Base-by-base conservation (phyloP, 2,329 filamentous ascomycete genomes). In the Chalaropsis thielavioides region DNA sequence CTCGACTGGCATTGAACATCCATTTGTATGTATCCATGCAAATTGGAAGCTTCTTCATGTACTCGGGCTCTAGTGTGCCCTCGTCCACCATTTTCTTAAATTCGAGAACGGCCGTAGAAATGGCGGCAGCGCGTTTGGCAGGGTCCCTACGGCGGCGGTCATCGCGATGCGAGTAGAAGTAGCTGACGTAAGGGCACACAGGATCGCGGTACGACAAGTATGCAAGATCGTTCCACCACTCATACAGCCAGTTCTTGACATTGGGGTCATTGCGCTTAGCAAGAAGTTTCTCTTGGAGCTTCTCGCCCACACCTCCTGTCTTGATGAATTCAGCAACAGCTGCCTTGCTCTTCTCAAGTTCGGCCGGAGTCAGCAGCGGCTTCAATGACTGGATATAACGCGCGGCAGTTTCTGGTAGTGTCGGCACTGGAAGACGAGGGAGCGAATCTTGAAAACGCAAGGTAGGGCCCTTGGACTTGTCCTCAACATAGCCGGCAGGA, bases 11-110 rank as follows among this genome's bases (percentile, higher is more conserved):
- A 77, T 99, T 97, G 83, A 99, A 99, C 94, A 99, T 99, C 83
- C 87, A 97, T 78, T 96, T 81, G 80, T 96, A 97, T 73, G 90
- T 94, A 80, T 91, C 91, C 94, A 99, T 99, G 76, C 92, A 94
- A 73, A 97, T 92, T 67, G 94, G 94, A 67, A 95, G 82, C 77
- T 91, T 92, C 80, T 95, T 95, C 91, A 99, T 96, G 78, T 96
- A 97, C 77, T 99, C 94, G 27, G 94, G 94, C 79, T 99, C 94
- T 63, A 99, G 80, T 7, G 84, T 86, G 69, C 87, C 86, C 54
- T 76, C 75, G 73, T 96, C 92, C 22, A 97, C 92, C 77, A 91
- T 85, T 76, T 87, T 88, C 83, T 96, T 96, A 81, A 99, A 99
- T 73, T 95, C 90, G 46, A 99, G 82, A 1, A 85, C 87, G 7